Conservation (phyloP, 73 alveolate species). For the Uronychia setigera region DNA sequence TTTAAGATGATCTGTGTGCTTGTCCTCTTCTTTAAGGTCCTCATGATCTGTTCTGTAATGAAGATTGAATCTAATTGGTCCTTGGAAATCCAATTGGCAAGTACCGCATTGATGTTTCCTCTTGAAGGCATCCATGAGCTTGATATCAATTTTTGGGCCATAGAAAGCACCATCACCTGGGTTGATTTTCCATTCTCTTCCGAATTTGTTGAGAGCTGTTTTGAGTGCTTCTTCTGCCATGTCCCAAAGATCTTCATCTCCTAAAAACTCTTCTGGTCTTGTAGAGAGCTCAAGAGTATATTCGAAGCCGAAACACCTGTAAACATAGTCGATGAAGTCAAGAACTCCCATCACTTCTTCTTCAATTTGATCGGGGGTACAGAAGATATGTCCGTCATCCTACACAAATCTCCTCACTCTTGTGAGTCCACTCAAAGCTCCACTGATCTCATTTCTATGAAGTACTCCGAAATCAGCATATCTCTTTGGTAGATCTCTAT, state of each 20-base stretch:
- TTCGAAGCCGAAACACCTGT: constrained; percentile 92
- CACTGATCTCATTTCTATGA: constrained; percentile 99
- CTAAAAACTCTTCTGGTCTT: constrained; percentile 94
- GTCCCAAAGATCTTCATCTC: constrained; percentile 96
- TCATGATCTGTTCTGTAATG: constrained; percentile 89
- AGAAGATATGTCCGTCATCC: constrained; percentile 99
- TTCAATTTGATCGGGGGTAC: constrained; percentile 96
- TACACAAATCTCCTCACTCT: constrained; percentile 99
- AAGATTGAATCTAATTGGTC: constrained; percentile 97
- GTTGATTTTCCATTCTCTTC: constrained; percentile 96
- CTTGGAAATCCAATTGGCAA: constrained; percentile 95
- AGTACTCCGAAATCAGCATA: constrained; percentile 99
- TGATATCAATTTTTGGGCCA: constrained; percentile 99
- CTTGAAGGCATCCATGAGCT: constrained; percentile 98
- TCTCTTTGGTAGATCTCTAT: constrained; percentile 99
- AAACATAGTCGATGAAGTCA: constrained; percentile 87
- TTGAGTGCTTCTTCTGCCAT: constrained; percentile 93
- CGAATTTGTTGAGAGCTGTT: constrained; percentile 93
- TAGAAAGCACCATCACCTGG: constrained; percentile 99
- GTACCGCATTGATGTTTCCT: constrained; percentile 99
- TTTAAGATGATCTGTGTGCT: constrained; percentile 19
- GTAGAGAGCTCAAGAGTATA: constrained; percentile 95
- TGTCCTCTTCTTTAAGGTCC: constrained; percentile 53
- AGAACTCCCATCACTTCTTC: constrained; percentile 86
- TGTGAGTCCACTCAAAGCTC: constrained; percentile 98